These are phyloP conservation scores for Xylaria flabelliformis DNA, from an alignment of 495 filamentous ascomycete species.

Conservation along the genomic window DNA sequence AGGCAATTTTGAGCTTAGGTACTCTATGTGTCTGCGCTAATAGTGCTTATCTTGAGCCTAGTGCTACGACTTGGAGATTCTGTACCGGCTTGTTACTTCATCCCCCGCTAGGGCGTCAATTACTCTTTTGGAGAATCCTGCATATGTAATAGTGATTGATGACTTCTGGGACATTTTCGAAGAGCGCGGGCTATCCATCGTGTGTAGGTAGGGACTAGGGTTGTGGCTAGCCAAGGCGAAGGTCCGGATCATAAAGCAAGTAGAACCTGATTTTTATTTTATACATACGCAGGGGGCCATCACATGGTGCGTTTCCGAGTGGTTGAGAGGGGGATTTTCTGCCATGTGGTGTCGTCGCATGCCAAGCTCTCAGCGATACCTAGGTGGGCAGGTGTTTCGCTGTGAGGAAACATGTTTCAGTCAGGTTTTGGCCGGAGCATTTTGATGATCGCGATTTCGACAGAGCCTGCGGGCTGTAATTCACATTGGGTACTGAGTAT, in stretches of 20 bases:
- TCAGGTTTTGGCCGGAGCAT: background rate
- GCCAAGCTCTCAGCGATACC: slow-evolving; percentile 22
- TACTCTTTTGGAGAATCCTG: background rate
- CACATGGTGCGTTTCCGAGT: slow-evolving; percentile 22
- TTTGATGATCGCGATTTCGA: slow-evolving; percentile 1
- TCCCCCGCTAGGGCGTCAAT: background rate
- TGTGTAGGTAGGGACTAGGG: background rate
- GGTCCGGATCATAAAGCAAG: background rate
- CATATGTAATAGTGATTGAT: slow-evolving; percentile 2
- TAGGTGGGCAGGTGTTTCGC: slow-evolving; percentile 5
- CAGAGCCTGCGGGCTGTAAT: background rate
- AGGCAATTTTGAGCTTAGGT: background rate
- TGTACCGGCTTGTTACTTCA: background rate
- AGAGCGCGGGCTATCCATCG: background rate
- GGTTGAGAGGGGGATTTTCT: slow-evolving; percentile 4
- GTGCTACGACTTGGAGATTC: background rate
- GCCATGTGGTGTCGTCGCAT: slow-evolving; percentile 23
- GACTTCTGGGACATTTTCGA: background rate
- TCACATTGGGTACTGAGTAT: background rate
- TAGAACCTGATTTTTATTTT: background rate
- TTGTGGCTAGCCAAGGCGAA: background rate
- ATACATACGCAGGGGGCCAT: slow-evolving; percentile 7
- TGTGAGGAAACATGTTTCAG: background rate
- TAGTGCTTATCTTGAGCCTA: background rate
- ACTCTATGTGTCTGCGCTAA: background rate